Evolutionary conservation across 176 grass and related monocot species (phyloP).

Genomic region (Lolium rigidum): DNA sequence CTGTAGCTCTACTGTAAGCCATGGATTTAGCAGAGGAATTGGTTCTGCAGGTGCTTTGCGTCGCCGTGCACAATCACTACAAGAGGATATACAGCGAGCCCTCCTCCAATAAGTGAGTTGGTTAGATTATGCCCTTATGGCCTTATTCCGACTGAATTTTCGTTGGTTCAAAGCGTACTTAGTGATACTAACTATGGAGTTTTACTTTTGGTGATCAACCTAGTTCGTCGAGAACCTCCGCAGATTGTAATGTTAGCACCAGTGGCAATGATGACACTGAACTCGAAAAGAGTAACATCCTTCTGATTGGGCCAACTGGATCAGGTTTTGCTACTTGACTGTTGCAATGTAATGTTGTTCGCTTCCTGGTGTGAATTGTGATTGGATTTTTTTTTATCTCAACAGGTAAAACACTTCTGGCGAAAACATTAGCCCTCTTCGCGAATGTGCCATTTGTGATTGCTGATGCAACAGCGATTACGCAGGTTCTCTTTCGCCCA

Average conservation of each 20-base stretch:
- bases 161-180: background rate
- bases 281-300: conserved; percentile 74
- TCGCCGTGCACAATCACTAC: conserved; percentile 78
- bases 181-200: background rate
- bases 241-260: background rate
- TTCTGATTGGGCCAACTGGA: conserved; percentile 68
- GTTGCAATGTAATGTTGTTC: background rate
- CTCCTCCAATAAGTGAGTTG: conserved; percentile 45
- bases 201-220: background rate
- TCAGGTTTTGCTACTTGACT: conserved; percentile 40
- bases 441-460: conserved; percentile 70
- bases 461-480: conserved; percentile 71
- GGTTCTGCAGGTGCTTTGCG: conserved; percentile 62
- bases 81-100: conserved; percentile 60
- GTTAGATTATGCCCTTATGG: background rate
- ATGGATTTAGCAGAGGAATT: conserved; percentile 3
- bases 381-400: background rate
- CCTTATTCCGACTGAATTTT: background rate
- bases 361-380: background rate
- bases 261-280: conserved; percentile 47
- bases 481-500: conserved; percentile 42
- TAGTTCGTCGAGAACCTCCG: background rate
- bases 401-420: conserved; percentile 68
- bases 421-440: conserved; percentile 63
- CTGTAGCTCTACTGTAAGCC: background rate